Conservation (phyloP, 768 basidiomycete genomes). For the Mycena vitilis region DNA sequence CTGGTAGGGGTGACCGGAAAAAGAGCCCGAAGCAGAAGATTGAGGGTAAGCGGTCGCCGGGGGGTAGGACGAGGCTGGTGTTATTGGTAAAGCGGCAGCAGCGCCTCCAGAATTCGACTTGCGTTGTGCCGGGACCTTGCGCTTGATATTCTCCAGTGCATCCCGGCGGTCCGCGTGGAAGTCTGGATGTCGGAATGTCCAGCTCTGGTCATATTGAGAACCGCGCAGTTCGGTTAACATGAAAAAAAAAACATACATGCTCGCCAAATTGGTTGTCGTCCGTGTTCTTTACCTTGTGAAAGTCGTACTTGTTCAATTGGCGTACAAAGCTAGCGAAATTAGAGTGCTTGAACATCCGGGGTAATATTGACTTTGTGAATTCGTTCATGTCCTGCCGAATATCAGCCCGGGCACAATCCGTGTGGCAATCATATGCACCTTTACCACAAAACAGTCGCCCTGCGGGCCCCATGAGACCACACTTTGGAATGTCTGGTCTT, state of each 20-base stretch:
- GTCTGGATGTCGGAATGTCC: conserved; percentile 71
- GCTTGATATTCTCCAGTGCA: conserved; percentile 69
- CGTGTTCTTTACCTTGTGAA: conserved; percentile 94
- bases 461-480: conserved; percentile 87
- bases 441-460: conserved; percentile 93
- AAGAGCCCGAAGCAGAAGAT: conserved; percentile 43
- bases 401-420: conserved; percentile 15
- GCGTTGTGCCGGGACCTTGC: conserved; percentile 67
- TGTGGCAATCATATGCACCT: conserved; percentile 52
- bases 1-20: conserved; percentile 44
- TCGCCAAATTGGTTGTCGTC: conserved; percentile 81
- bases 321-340: conserved; percentile 95
- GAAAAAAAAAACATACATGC: conserved; percentile 56
- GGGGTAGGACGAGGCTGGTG: conserved; percentile 41
- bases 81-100: conserved; percentile 39
- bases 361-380: conserved; percentile 91
- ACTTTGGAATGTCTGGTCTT: conserved; percentile 76
- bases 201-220: conserved; percentile 49
- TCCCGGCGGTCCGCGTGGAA: conserved; percentile 67
- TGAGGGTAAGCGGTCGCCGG: conserved; percentile 39
- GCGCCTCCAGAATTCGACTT: conserved; percentile 53
- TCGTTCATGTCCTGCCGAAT: conserved; percentile 84
- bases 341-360: conserved; percentile 94
- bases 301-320: conserved; percentile 96
- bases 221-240: neutral